These are phyloP conservation scores for Penicillium salamii DNA, from an alignment of 495 filamentous ascomycete species.

Conservation along the genomic window DNA sequence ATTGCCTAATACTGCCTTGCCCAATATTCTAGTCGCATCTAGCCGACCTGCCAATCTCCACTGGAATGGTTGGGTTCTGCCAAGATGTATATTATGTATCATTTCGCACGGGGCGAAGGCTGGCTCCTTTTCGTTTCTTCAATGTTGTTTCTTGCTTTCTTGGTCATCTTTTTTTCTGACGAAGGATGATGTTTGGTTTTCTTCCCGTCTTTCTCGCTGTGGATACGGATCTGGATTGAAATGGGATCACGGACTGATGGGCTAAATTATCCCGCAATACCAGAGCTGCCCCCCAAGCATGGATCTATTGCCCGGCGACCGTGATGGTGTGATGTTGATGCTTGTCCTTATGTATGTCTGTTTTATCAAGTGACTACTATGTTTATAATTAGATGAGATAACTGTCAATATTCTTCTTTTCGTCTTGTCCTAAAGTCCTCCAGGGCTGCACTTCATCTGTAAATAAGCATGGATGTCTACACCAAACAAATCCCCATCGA, in stretches of 20 bases:
- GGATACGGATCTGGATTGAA: background rate
- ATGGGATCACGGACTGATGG: background rate
- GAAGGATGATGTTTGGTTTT: background rate
- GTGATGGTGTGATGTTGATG: background rate
- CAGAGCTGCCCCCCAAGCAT: too few relatives aligned
- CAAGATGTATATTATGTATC: constrained; percentile 5
- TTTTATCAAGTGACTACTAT: background rate
- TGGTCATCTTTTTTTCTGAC: background rate
- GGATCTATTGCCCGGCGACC: background rate
- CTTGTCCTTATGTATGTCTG: background rate
- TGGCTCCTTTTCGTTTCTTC: constrained; percentile 7
- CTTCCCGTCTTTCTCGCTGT: background rate
- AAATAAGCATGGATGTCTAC: too few relatives aligned
- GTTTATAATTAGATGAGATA: constrained; percentile 4
- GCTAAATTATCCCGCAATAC: background rate
- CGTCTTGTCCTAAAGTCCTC: too few relatives aligned
- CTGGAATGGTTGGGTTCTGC: background rate
- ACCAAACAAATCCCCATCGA: too few relatives aligned
- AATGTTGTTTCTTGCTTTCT: background rate
- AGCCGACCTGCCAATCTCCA: background rate
- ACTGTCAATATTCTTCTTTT: constrained; percentile 2
- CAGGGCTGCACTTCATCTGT: too few relatives aligned
- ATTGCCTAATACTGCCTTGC: constrained; percentile 20
- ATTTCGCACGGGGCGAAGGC: constrained; percentile 6
- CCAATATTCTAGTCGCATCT: background rate